Conservation (phyloP, 495 filamentous ascomycete species). For the Tuber aestivum region DNA sequence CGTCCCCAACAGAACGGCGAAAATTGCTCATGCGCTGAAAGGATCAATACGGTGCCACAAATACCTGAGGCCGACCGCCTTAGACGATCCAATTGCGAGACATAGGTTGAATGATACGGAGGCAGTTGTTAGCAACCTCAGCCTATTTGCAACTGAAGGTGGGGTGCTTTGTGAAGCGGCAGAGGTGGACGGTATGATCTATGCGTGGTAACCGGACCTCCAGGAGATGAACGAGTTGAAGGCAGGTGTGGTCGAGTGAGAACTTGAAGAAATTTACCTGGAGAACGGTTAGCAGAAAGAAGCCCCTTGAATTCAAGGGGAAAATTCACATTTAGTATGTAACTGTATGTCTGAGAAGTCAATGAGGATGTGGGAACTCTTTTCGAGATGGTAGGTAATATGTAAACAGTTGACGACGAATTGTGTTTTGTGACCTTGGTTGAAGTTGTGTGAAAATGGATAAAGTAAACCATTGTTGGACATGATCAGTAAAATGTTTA, state of each 20-base stretch:
- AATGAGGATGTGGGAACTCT: slow-evolving; percentile 77
- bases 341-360: slow-evolving; percentile 94
- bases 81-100: slow-evolving; percentile 91
- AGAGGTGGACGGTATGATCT: slow-evolving; percentile 73
- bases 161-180: slow-evolving; percentile 77
- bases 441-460: slow-evolving; percentile 72
- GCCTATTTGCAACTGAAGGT: slow-evolving; percentile 74
- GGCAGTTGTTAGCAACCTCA: slow-evolving; percentile 78
- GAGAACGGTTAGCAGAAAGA: background rate
- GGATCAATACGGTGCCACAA: slow-evolving; percentile 86
- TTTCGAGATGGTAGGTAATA: slow-evolving; percentile 65
- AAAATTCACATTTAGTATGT: slow-evolving; percentile 53
- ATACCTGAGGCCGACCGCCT: slow-evolving; percentile 90
- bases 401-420: slow-evolving; percentile 86
- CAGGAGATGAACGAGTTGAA: slow-evolving; percentile 56
- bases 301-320: background rate
- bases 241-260: slow-evolving; percentile 72
- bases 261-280: slow-evolving; percentile 90
- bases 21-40: slow-evolving; percentile 98
- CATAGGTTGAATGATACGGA: slow-evolving; percentile 83
- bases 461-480: slow-evolving; percentile 59
- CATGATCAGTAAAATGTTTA: slow-evolving; percentile 36
- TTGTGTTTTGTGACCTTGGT: slow-evolving; percentile 77
- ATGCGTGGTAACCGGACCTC: slow-evolving; percentile 58
- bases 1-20: slow-evolving; percentile 79